Percentiles rank a stretch among this genome's conserved stretches.
Evolutionary conservation across 2,329 filamentous ascomycete genomes (phyloP).

Genomic region (Leptographium flavum): DNA sequence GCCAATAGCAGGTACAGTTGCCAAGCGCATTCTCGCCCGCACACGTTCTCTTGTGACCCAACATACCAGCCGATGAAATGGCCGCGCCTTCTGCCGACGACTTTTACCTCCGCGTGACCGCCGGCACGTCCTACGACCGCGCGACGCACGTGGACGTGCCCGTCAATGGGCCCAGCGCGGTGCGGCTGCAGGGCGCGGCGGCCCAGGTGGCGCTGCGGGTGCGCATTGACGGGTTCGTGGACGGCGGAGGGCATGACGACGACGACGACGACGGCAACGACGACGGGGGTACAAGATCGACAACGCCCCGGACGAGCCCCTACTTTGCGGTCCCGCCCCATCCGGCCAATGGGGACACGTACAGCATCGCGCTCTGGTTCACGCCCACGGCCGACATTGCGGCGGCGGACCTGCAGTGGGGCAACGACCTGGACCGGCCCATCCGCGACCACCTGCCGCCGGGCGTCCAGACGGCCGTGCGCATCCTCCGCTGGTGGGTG

Average conservation of each 20-base stretch:
- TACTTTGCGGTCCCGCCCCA: constrained; percentile 68
- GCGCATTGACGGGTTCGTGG: constrained; percentile 47
- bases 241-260: constrained; percentile 58
- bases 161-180: constrained; percentile 55
- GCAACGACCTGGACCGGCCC: constrained; percentile 88
- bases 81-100: constrained; percentile 26
- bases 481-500: constrained; percentile 77
- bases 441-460: constrained; percentile 77
- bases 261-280: constrained; percentile 51
- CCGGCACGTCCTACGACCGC: constrained; percentile 61
- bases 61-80: not conserved
- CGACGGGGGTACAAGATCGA: no score
- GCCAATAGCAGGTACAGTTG: no score
- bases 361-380: constrained; percentile 71
- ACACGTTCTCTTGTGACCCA: not conserved
- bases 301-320: constrained; percentile 13
- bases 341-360: constrained; percentile 55
- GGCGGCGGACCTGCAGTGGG: constrained; percentile 72
- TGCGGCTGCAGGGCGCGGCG: constrained; percentile 47
- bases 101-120: constrained; percentile 71
- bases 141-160: constrained; percentile 58
- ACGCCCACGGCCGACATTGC: constrained; percentile 47
- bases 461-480: constrained; percentile 72
- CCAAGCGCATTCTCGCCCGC: no score
- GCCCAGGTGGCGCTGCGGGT: constrained; percentile 59